phyloP scores from a whole-genome alignment of 805 yeast species.

The Kockiozyma suomiensis region DNA sequence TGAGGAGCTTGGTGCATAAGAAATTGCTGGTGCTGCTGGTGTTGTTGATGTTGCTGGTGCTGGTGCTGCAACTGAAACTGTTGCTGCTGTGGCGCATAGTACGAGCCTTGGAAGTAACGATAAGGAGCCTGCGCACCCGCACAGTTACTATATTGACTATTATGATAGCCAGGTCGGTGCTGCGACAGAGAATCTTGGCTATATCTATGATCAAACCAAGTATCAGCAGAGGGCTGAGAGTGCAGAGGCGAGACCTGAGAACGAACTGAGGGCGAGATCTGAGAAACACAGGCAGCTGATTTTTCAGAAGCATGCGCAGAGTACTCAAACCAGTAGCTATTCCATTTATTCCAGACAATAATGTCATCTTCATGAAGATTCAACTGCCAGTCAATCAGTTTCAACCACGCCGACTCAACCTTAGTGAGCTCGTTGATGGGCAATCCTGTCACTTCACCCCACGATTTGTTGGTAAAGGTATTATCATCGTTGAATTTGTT shows the following conservation, averaged over 20 bases:
- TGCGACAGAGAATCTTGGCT: background rate
- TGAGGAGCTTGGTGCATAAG: conserved; percentile 1
- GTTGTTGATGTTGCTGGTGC: conserved; percentile 4
- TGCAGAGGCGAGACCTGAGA: background rate
- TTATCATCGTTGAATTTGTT: conserved; percentile 96
- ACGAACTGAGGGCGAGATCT: background rate
- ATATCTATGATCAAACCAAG: conserved; percentile 1
- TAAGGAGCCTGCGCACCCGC: background rate
- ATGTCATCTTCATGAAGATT: conserved; percentile 45
- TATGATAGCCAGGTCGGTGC: background rate
- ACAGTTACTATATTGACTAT: background rate
- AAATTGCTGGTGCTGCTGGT: conserved; percentile 16
- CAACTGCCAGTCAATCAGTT: conserved; percentile 61
- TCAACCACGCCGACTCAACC: conserved; percentile 73
- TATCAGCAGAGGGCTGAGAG: background rate
- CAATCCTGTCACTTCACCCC: conserved; percentile 95
- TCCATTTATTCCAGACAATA: conserved; percentile 42
- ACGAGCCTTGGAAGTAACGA: background rate
- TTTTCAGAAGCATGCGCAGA: background rate
- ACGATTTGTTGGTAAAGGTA: conserved; percentile 90
- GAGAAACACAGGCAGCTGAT: background rate
- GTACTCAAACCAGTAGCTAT: conserved; percentile 32
- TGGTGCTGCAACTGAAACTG: conserved; percentile 9
- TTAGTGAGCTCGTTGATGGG: conserved; percentile 60
- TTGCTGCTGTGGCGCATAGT: background rate